Percentiles rank a stretch among this genome's conserved stretches.
Evolutionary conservation across 2,329 filamentous ascomycete genomes (phyloP).

Genomic region (Dendrostoma leiphaemia): DNA sequence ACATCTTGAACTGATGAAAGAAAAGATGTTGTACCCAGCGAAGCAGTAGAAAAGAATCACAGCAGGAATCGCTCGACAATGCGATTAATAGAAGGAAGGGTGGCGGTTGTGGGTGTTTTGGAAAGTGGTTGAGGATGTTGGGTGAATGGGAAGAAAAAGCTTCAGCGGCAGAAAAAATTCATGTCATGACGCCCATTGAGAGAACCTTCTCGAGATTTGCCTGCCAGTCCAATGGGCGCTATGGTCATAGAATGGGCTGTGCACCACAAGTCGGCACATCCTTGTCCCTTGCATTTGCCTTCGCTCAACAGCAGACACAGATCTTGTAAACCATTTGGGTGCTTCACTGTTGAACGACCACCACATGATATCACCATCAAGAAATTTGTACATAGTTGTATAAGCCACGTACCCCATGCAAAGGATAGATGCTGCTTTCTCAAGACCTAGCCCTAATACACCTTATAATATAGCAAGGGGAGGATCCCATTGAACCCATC

Average conservation of each 20-base stretch:
- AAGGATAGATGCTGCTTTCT: too few species aligned
- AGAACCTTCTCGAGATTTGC: slow-evolving; percentile 18
- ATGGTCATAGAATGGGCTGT: background rate
- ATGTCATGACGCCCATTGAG: slow-evolving; percentile 15
- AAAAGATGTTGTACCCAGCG: slow-evolving; percentile 30
- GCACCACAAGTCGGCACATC: background rate
- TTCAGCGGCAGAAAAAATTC: slow-evolving; percentile 14
- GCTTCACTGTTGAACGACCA: too few species aligned
- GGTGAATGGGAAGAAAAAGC: slow-evolving; percentile 14
- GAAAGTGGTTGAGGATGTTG: background rate
- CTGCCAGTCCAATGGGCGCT: slow-evolving; percentile 4
- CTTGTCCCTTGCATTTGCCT: background rate
- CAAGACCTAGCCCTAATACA: too few species aligned
- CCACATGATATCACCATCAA: too few species aligned
- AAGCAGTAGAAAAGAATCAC: slow-evolving; percentile 31
- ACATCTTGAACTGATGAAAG: slow-evolving; percentile 55
- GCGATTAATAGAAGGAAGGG: slow-evolving; percentile 22
- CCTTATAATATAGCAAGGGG: too few species aligned
- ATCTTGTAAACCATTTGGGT: too few species aligned
- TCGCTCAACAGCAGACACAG: too few species aligned
- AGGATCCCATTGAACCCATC: too few species aligned
- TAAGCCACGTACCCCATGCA: too few species aligned
- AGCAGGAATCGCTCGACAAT: slow-evolving; percentile 21
- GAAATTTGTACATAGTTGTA: too few species aligned
- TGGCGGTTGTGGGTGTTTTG: slow-evolving; percentile 20